Base-by-base conservation (phyloP, 768 basidiomycete species). In the Mycena venus region DNA sequence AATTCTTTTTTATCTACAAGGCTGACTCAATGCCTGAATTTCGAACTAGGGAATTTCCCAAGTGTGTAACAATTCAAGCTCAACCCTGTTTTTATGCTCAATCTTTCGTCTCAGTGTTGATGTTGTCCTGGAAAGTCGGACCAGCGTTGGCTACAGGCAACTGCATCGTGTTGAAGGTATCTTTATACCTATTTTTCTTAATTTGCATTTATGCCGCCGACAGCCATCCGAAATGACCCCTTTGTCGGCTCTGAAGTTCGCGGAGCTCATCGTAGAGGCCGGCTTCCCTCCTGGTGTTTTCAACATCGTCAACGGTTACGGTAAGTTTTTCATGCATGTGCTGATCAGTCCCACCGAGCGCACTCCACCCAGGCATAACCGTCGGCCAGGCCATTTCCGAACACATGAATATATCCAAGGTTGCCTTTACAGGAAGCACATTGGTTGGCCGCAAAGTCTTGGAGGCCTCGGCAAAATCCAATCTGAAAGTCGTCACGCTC, bases 361-460 rank as follows among this genome's bases (percentile, higher is more conserved):
- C 36, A 10, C 27, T n/a, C 5, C 32, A 40, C 29, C 12, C 36
- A 74, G 74, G 74, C 47, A 36, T 49, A 34, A 88, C 87, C 21
- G 92, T 89, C 21, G 94, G 94, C 0, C 80, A 91, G 44, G 92
- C 93, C 32, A 90, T 95, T 67, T 79, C 87, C 6, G 84, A 86
- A 38, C 92, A 94, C 83, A 86, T 86, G 75, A 83, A 77, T 15
- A 83, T 95, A 76, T 88, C 90, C 72, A 94, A 94, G 85, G 88
- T 96, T 31, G 93, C 95, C 0, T 97, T 98, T 86, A 98, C 96
- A 0, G 96, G 96, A 3, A 94, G 93, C 71, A 95, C 95, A 1
- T 85, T 92, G 47, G 90, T 92, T 27, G 96, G 97, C 11, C 89
- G 95, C 14, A 92, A 91, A 77, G 88, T 98, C 80, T 87, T 96